Percentiles rank a stretch among this genome's conserved stretches.
phyloP scores from a whole-genome alignment of 2,329 filamentous ascomycete species.

The Cyphellophora europaea region DNA sequence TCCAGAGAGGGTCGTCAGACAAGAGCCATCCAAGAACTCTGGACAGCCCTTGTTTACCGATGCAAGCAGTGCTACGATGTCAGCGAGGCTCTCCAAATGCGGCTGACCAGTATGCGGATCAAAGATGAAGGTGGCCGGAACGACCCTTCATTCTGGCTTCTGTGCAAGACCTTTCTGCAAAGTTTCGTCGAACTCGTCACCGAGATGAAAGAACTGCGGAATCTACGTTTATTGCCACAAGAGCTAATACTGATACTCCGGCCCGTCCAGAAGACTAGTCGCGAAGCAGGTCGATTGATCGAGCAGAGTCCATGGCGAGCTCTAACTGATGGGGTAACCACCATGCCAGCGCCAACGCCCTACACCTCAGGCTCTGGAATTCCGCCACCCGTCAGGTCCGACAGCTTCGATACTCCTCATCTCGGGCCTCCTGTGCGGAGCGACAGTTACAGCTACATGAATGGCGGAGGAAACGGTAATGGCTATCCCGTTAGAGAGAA shows the following conservation, averaged over 20 bases:
- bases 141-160: constrained; percentile 53
- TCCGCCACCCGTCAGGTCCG: constrained; percentile 3
- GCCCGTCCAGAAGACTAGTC: constrained; percentile 72
- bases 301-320: constrained; percentile 55
- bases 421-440: constrained; percentile 7
- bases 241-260: constrained; percentile 67
- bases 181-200: constrained; percentile 38
- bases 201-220: constrained; percentile 36
- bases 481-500: neutral
- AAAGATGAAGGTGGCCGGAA: constrained; percentile 60
- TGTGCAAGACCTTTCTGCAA: constrained; percentile 55
- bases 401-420: constrained; percentile 4
- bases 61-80: constrained; percentile 63
- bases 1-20: constrained; percentile 52
- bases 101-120: constrained; percentile 71
- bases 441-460: neutral
- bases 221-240: constrained; percentile 41
- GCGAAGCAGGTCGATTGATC: constrained; percentile 69
- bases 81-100: constrained; percentile 61
- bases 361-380: constrained; percentile 6
- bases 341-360: constrained; percentile 16
- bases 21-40: constrained; percentile 53
- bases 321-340: constrained; percentile 34
- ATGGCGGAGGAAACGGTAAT: neutral
- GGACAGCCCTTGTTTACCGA: constrained; percentile 62